These are phyloP conservation scores for Secale cereale DNA, from an alignment of 176 grass and related monocot genomes.

Conservation along the genomic window DNA sequence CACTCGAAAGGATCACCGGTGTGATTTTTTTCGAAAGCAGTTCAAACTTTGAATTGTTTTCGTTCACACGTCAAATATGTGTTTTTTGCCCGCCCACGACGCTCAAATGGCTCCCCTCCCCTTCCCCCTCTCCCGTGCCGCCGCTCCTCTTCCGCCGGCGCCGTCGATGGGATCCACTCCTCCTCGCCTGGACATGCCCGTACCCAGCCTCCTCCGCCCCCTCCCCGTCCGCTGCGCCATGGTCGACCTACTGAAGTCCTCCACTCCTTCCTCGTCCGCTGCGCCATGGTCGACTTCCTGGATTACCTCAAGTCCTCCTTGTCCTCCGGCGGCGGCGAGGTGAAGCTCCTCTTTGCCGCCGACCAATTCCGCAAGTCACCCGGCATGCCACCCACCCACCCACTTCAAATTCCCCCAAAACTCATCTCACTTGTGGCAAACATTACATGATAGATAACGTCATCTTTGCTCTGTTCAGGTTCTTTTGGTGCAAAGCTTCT, in stretches of 20 bases:
- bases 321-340: slow-evolving; percentile 45
- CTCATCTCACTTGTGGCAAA: not conserved
- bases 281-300: slow-evolving; percentile 63
- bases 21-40: too few species aligned
- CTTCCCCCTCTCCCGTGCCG: too few species aligned
- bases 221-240: slow-evolving; percentile 1
- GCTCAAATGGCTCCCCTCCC: too few species aligned
- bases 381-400: not conserved
- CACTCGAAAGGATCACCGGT: too few species aligned
- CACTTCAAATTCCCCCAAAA: not conserved
- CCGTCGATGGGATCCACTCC: too few species aligned
- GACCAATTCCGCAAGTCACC: not conserved
- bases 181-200: too few species aligned
- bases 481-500: too few species aligned
- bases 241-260: slow-evolving; percentile 68
- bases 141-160: too few species aligned
- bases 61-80: too few species aligned
- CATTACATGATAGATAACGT: not conserved
- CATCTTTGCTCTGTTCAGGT: not conserved
- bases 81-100: too few species aligned
- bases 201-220: too few species aligned
- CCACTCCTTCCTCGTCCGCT: not conserved
- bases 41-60: too few species aligned
- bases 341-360: slow-evolving; percentile 43
- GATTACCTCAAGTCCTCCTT: slow-evolving; percentile 67